Conservation (phyloP, 2,329 filamentous ascomycete species). For the Claviceps sp. region DNA sequence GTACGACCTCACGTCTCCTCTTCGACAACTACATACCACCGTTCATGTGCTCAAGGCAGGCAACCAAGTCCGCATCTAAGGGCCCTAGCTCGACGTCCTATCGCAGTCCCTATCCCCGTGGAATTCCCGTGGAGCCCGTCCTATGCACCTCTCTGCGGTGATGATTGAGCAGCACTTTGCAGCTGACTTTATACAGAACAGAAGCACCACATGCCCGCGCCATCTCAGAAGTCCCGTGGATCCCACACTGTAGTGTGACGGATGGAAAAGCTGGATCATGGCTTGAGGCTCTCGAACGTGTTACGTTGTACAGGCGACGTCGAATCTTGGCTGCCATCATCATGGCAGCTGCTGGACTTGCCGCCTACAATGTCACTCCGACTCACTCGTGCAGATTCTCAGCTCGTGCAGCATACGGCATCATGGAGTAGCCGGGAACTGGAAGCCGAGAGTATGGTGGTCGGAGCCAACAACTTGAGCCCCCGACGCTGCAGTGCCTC, state of each 20-base stretch:
- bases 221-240: not conserved
- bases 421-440: not conserved
- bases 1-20: too few relatives aligned
- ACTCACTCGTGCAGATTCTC: too few relatives aligned
- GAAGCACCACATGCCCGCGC: not conserved
- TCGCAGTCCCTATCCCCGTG: not conserved
- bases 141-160: not conserved
- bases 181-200: not conserved
- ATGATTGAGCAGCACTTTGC: not conserved
- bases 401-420: not conserved
- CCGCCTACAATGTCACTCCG: too few relatives aligned
- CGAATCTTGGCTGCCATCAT: not conserved
- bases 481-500: not conserved
- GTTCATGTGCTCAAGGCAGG: too few relatives aligned
- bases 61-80: not conserved
- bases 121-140: not conserved
- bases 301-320: not conserved
- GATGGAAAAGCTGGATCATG: not conserved
- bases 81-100: not conserved
- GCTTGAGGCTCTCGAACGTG: conserved; percentile 1
- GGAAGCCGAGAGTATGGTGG: not conserved
- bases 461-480: not conserved
- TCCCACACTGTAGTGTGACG: not conserved
- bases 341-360: not conserved
- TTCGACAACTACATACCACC: too few relatives aligned